Percentiles rank a stretch among this genome's conserved stretches.
Conservation (phyloP, 2,329 filamentous ascomycete species). For the Cryphonectria naterciae region DNA sequence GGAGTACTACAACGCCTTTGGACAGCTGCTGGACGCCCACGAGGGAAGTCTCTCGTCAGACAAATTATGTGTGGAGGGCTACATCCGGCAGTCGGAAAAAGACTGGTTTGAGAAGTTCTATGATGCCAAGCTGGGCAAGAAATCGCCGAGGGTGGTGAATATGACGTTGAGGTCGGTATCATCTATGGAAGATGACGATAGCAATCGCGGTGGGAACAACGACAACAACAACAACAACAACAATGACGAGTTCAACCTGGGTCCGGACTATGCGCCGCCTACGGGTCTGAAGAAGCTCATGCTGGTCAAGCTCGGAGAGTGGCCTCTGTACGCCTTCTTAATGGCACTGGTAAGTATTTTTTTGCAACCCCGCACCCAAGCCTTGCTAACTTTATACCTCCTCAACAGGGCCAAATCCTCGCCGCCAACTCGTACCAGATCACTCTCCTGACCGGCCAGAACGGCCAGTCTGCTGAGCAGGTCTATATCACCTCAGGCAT, state of each 20-base stretch:
- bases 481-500: conserved; percentile 64
- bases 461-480: conserved; percentile 61
- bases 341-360: conserved; percentile 49
- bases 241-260: conserved; percentile 55
- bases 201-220: too few relatives aligned
- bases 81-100: conserved; percentile 67
- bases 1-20: conserved; percentile 62
- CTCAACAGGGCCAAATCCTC: conserved; percentile 59
- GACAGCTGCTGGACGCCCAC: conserved; percentile 58
- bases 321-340: conserved; percentile 66
- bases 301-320: conserved; percentile 62
- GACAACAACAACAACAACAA: neutral
- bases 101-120: conserved; percentile 66
- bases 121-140: conserved; percentile 58
- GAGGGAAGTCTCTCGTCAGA: conserved; percentile 59
- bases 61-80: conserved; percentile 67
- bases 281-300: conserved; percentile 57
- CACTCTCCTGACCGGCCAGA: conserved; percentile 66
- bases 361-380: too few relatives aligned
- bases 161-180: conserved; percentile 35
- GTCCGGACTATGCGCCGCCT: conserved; percentile 59
- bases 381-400: neutral
- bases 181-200: conserved; percentile 17
- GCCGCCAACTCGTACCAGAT: conserved; percentile 71
- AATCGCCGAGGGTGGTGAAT: conserved; percentile 9